phyloP scores from a whole-genome alignment of 2,329 filamentous ascomycete genomes.

The Talaromyces sp. region DNA sequence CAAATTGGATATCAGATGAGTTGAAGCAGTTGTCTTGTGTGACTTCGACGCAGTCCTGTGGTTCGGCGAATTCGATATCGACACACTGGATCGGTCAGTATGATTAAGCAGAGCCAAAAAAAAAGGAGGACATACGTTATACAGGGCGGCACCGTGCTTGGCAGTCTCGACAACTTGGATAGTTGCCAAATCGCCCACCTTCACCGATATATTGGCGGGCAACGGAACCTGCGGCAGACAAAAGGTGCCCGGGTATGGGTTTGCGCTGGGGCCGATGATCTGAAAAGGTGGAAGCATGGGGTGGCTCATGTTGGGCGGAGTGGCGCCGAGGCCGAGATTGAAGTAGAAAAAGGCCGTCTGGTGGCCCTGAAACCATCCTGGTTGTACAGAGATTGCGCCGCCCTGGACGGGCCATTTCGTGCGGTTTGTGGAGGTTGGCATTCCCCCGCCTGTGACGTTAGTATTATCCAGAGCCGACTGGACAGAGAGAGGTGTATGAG shows the following conservation, averaged over 20 bases:
- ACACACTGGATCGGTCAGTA: conserved; percentile 62
- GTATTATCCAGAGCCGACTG: not conserved
- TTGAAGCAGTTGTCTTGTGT: conserved; percentile 86
- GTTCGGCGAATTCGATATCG: conserved; percentile 85
- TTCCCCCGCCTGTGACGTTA: conserved; percentile 66
- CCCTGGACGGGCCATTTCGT: conserved; percentile 87
- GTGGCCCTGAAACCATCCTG: conserved; percentile 94
- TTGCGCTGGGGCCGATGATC: conserved; percentile 73
- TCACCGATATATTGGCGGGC: conserved; percentile 64
- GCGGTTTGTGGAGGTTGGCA: conserved; percentile 70
- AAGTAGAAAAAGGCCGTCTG: conserved; percentile 76
- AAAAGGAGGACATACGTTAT: conserved; percentile 56
- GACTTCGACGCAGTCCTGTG: conserved; percentile 68
- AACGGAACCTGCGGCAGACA: conserved; percentile 87
- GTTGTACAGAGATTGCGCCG: conserved; percentile 84
- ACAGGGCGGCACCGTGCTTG: conserved; percentile 75
- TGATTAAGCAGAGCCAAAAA: not conserved
- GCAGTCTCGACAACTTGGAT: conserved; percentile 84
- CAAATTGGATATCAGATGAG: conserved; percentile 69
- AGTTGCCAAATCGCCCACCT: conserved; percentile 80
- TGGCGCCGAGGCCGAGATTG: conserved; percentile 80
- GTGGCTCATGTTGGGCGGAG: conserved; percentile 81
- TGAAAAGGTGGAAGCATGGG: conserved; percentile 76
- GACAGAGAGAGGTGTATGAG: not conserved
- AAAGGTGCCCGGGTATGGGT: conserved; percentile 80